Percentiles rank a stretch among this genome's conserved stretches.
phyloP scores from a whole-genome alignment of 2,329 filamentous ascomycete genomes.

The Epichloe aotearoae region DNA sequence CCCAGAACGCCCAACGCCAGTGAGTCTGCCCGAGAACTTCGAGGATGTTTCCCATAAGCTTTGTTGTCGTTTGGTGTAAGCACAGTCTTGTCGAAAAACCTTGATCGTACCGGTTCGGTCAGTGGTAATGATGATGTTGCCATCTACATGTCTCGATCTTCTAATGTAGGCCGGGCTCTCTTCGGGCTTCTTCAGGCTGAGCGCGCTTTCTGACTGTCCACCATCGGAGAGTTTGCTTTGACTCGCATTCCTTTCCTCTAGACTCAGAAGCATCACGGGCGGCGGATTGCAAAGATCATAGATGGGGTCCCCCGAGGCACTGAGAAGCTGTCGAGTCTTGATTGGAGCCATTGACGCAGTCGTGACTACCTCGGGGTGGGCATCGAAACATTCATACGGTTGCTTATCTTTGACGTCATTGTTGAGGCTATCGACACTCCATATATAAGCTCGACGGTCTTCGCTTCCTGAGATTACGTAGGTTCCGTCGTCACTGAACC shows the following conservation, averaged over 20 bases:
- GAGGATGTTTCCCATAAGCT: slow-evolving; percentile 70
- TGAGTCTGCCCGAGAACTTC: slow-evolving; percentile 57
- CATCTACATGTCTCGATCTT: slow-evolving; percentile 61
- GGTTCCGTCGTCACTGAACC: slow-evolving; percentile 72
- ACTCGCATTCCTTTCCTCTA: slow-evolving; percentile 44
- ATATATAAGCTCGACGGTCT: slow-evolving; percentile 80
- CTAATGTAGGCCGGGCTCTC: slow-evolving; percentile 67
- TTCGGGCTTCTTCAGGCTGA: slow-evolving; percentile 34
- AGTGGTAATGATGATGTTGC: slow-evolving; percentile 85
- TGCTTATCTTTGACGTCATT: slow-evolving; percentile 62
- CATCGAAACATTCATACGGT: slow-evolving; percentile 80
- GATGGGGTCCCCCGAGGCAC: slow-evolving; percentile 72
- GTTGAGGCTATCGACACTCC: slow-evolving; percentile 45
- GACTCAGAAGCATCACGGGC: slow-evolving; percentile 67
- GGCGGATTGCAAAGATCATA: slow-evolving; percentile 95
- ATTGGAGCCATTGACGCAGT: slow-evolving; percentile 76
- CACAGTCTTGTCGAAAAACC: slow-evolving; percentile 90
- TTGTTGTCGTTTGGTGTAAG: slow-evolving; percentile 60
- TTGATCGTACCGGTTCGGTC: slow-evolving; percentile 85
- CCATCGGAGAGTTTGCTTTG: slow-evolving; percentile 25
- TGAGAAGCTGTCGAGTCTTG: slow-evolving; percentile 62
- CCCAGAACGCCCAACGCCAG: slow-evolving; percentile 40
- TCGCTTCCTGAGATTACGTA: slow-evolving; percentile 92
- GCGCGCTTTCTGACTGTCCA: slow-evolving; percentile 20
- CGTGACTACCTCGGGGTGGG: slow-evolving; percentile 78